These are phyloP conservation scores for Aspergillus heteromorphus DNA, from an alignment of 495 filamentous ascomycete genomes.

Conservation along the genomic window DNA sequence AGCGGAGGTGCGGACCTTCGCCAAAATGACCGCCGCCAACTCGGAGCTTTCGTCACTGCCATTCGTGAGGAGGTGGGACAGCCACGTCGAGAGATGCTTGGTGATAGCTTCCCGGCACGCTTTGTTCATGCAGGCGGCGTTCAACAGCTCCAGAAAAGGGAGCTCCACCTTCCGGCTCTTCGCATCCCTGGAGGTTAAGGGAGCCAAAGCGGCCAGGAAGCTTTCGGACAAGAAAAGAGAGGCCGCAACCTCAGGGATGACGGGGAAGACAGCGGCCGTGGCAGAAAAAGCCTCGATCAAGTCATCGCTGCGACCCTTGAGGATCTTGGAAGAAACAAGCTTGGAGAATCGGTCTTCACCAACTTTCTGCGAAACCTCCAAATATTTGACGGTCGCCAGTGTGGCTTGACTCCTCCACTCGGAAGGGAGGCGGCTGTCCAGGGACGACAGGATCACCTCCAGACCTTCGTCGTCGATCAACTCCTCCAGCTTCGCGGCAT, in stretches of 20 bases:
- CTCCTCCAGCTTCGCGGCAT: constrained; percentile 52
- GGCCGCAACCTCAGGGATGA: constrained; percentile 64
- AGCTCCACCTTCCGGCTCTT: constrained; percentile 75
- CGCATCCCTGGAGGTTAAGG: constrained; percentile 65
- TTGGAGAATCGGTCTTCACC: constrained; percentile 60
- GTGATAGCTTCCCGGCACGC: constrained; percentile 72
- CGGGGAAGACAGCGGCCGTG: constrained; percentile 77
- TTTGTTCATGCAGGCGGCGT: constrained; percentile 79
- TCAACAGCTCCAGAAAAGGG: constrained; percentile 79
- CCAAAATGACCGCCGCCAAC: constrained; percentile 79
- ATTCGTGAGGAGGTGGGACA: constrained; percentile 70
- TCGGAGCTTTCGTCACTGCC: constrained; percentile 57
- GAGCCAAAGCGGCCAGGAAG: constrained; percentile 65
- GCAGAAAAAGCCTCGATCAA: constrained; percentile 80
- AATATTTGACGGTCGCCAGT: constrained; percentile 70
- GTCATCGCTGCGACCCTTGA: constrained; percentile 51
- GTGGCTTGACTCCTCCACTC: constrained; percentile 68
- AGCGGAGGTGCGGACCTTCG: constrained; percentile 59
- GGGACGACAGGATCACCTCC: constrained; percentile 69
- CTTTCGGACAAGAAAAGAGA: constrained; percentile 78
- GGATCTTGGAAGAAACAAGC: constrained; percentile 56
- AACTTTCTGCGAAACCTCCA: constrained; percentile 64
- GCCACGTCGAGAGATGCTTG: constrained; percentile 75
- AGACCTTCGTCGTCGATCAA: constrained; percentile 73
- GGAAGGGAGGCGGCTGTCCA: constrained; percentile 68